Evolutionary conservation across 2,329 filamentous ascomycete species (phyloP), one percentile per base, ranked within the genome.

Genomic region (Elsinoe arachidis): DNA sequence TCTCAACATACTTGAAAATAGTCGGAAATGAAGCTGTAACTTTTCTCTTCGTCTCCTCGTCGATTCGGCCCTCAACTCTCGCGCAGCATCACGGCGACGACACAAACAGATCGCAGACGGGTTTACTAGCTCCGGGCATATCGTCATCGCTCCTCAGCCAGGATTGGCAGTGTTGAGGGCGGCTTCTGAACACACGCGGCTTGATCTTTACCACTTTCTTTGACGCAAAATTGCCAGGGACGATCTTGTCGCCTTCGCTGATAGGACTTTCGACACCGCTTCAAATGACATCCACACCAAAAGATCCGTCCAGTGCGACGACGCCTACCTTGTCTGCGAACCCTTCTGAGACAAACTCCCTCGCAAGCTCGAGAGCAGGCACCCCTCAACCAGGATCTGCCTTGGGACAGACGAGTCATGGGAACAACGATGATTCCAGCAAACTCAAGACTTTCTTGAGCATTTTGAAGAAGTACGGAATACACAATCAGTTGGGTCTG

Each of bases 361-460:
- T 61, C 58, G 67, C 68, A n/a, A 61, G 66, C 21, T 73, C 71
- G 58, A 63, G 69, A 58, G 51, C 57, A 23, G 52, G 52, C 17
- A 68, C 70, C 19, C 59, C 69, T 17, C 66, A 66, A 10, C 46
- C 46, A 54, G 46, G 47, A 62, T 46, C 66, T 14, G 66, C 62
- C 1, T 21, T 68, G 38, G 66, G 70, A 33, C 81, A 84, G 67
- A 15, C 33, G 9, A 53, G 49, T 15, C 83, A 84, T 71, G 72
- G 76, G 14, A 78, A 80, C 63, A 34, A 14, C 10, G 90, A 88
- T 74, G 91, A 97, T 59, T 84, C 83, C 63, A 92, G 88, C 63
- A 96, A 96, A 78, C 77, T 97, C 67, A 87, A 84, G 74, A 95
- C 89, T 1, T 95, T 97, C 68, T 73, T 96, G 61, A 83, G 85